Percentiles rank a stretch among this genome's conserved stretches.
Conservation (phyloP, 2,329 filamentous ascomycete species). For the Nigrospora oryzae region DNA sequence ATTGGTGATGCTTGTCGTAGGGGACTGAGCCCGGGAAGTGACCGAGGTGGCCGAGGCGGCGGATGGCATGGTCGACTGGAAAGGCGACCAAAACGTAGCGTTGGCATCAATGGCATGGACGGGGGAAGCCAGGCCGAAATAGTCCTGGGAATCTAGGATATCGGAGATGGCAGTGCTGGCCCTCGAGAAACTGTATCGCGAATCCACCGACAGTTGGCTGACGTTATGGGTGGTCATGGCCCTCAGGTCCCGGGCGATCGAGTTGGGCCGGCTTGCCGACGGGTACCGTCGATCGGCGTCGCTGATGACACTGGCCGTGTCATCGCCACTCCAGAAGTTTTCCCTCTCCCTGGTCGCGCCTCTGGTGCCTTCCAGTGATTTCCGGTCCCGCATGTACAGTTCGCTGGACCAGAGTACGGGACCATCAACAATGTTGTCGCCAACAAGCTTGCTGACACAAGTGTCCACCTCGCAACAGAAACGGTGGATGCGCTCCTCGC, state of each 20-base stretch:
- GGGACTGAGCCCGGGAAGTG: slow-evolving; percentile 42
- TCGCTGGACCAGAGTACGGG: slow-evolving; percentile 91
- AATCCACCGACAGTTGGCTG: slow-evolving; percentile 64
- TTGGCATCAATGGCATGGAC: slow-evolving; percentile 65
- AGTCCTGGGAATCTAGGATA: slow-evolving; percentile 60
- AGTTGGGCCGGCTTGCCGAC: slow-evolving; percentile 35
- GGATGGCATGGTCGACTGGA: slow-evolving; percentile 60
- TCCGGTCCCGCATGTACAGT: slow-evolving; percentile 71
- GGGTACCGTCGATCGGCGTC: slow-evolving; percentile 43
- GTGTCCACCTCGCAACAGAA: slow-evolving; percentile 86
- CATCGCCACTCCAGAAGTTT: slow-evolving; percentile 36
- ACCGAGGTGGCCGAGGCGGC: slow-evolving; percentile 48
- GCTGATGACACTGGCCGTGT: slow-evolving; percentile 44
- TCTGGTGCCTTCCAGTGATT: slow-evolving; percentile 41
- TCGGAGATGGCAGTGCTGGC: slow-evolving; percentile 53
- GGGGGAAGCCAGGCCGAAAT: slow-evolving; percentile 61
- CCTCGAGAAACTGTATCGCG: slow-evolving; percentile 52
- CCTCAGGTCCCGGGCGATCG: slow-evolving; percentile 48
- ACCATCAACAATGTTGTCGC: slow-evolving; percentile 73
- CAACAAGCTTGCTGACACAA: slow-evolving; percentile 77
- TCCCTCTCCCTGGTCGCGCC: slow-evolving; percentile 33
- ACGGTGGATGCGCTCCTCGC: slow-evolving; percentile 89
- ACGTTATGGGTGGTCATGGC: slow-evolving; percentile 51
- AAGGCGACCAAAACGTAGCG: slow-evolving; percentile 84
- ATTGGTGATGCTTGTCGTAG: slow-evolving; percentile 53